Evolutionary conservation across 208 protist species (phyloP), one percentile per base, ranked within the genome.

Genomic region (Acanthamoeba lenticulata): DNA sequence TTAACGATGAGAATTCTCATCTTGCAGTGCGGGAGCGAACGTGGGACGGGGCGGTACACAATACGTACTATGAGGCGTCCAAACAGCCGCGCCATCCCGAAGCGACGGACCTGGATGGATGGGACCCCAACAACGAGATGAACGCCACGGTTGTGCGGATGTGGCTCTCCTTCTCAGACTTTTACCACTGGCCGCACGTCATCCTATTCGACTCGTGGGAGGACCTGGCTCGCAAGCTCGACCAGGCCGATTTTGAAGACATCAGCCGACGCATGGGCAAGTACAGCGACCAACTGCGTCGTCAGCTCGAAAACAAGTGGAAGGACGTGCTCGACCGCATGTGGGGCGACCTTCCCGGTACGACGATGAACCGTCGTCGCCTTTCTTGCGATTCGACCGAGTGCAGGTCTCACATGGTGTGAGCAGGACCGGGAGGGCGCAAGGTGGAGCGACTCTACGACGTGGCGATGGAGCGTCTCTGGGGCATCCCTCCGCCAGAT

Each of bases 141-240:
- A 55, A 95, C 83, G 29, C 19, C n/a, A 52, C 7, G 4, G 92
- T 57, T 21, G 72, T 95, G 15, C 44, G 49, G 27, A 38, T 47
- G 57, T 95, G 94, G 94, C 60, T 93, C n/a, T 38, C 79, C 44
- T 95, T 85, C 44, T 65, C 77, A 19, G 94, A 95, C 92, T 94
- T 94, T n/a, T 95, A 95, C 85, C 69, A 91, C 47, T 95, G 89
- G 45, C 94, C 94, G 47, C 88, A 95, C 74, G 62, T 95, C 21
- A 52, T 94, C 29, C 34, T 52, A 9, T 95, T 83, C 45, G 60
- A 55, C 42, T 93, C 81, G 38, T 62, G 40, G 57, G 55, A 95
- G 32, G 94, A 95, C 49, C 90, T 95, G 36, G 69, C 47, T 29
- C 21, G 55, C 7, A 81, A 91, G 90, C 34, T 90, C 9, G 49